Base-by-base conservation (phyloP, 805 yeast genomes). In the Saturnispora silvae region DNA sequence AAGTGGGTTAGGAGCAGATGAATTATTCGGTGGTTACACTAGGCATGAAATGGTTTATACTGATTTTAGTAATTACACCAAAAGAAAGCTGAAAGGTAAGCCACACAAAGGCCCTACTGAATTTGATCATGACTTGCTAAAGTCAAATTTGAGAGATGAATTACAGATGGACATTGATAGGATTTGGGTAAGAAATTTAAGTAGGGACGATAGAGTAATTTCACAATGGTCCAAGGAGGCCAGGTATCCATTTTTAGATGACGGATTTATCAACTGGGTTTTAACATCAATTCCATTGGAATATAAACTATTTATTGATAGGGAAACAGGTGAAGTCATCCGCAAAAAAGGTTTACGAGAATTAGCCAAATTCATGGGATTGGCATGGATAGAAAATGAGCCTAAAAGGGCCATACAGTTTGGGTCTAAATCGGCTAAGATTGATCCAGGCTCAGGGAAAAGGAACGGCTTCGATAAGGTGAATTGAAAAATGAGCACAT, bases 1-100 rank as follows among this genome's bases (percentile, higher is more conserved):
- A 25, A 83, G 95, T 37, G 99, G 99, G 0, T 64, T 92, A 10
- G 99, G 99, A 1, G 98, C 98, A 0, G 99, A 92, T 60, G 99
- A 92, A 57, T 60, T 92, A 15, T 87, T 82, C 63, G 99, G 95
- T 0, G 99, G 99, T 0, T 92, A 92, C 54, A 82, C 94, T 17
- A 68, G 96, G 31, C 94, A 92, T 48, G 78, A 73, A 43, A 57
- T 72, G 24, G 50, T 70, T 2, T 70, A 71, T 51, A 59, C 64
- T 0, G 47, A 49, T 10, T 36, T 52, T 4, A 43, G 59, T 39
- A 45, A 49, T 43, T 39, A 53, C 43, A 33, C 45, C 29, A 40
- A 48, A 38, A 36, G 53, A 18, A 20, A 15, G n/a, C 9, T 48
- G 7, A 48, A 50, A 23, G 40, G 42, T 15, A 48, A 42, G 35